A percentile compares a stretch with the other conserved stretches of the same genome.
Evolutionary conservation across 2,329 filamentous ascomycete genomes (phyloP).

Genomic region (Septoria linicola): DNA sequence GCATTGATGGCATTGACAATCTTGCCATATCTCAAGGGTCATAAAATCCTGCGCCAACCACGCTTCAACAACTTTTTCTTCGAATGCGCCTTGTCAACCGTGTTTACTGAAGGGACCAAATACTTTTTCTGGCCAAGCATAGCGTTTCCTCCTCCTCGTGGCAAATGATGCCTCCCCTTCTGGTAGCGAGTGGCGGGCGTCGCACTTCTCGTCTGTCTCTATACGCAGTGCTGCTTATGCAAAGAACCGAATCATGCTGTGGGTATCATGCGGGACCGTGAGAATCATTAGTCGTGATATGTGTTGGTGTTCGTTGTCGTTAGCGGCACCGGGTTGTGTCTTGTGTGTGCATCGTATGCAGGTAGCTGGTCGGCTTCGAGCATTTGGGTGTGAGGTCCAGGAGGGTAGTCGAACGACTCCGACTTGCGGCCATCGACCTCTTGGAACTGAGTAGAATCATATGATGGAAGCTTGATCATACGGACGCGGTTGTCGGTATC

Average conservation of each 20-base stretch:
- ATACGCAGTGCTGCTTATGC: conserved; percentile 32
- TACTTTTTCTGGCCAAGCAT: conserved; percentile 24
- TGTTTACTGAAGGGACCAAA: conserved; percentile 19
- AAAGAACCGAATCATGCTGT: conserved; percentile 31
- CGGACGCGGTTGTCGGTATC: conserved; percentile 77
- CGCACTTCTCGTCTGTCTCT: conserved; percentile 32
- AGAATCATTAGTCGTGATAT: conserved; percentile 34
- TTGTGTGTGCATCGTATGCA: conserved; percentile 30
- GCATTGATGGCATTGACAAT: conserved; percentile 4
- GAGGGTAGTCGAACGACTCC: conserved; percentile 34
- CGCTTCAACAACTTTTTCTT: conserved; percentile 18
- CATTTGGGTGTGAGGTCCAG: conserved; percentile 3
- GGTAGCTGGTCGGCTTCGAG: conserved; percentile 33
- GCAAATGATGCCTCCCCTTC: conserved; percentile 27
- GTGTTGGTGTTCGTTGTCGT: conserved; percentile 13
- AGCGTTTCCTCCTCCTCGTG: conserved; percentile 16
- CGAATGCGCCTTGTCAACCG: conserved; percentile 16
- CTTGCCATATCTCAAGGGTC: background rate
- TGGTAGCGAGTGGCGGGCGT: conserved; percentile 16
- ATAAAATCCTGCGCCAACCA: conserved; percentile 12
- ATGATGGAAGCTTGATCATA: conserved; percentile 51
- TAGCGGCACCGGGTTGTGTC: conserved; percentile 5
- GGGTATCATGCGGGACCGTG: conserved; percentile 33
- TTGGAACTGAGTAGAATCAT: conserved; percentile 28
- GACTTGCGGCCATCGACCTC: conserved; percentile 35